Evolutionary conservation across 305 asterid species (phyloP), one percentile per base, ranked within the genome.

Genomic region (Fraxinus paxiana): DNA sequence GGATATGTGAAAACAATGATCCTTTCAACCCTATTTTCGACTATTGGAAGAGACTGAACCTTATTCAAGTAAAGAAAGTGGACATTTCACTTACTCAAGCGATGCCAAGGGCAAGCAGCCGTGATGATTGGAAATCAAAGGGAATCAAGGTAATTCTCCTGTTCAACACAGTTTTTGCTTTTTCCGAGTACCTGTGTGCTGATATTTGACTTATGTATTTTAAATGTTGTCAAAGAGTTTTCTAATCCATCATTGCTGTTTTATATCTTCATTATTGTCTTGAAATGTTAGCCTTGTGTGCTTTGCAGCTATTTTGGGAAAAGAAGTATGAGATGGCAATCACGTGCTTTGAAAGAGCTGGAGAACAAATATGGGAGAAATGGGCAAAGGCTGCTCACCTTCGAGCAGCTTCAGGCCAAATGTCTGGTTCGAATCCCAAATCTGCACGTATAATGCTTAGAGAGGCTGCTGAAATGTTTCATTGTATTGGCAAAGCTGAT

Each of bases 61-160:
- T 90, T 37, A 94, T 93, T 71, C 95, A 90, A 87, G 87, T 81
- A 51, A 84, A 84, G 48, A 86, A 88, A 76, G 82, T 93, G 0
- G 91, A 92, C 30, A 90, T 89, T 78, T 92, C 95, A 28, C 83
- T 92, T 63, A 92, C 90, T 1, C 84, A 84, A 46, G 94, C 90
- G 18, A 90, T 92, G 97, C 91, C 75, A 74, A 87, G 90, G 83
- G 92, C 92, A 15, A 92, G 97, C 91, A 90, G 87, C 73, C 90
- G 89, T 0, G 91, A 89, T 69, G 95, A 92, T 90, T 93, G 97
- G 97, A 91, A 82, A 86, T 65, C 89, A 12, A 88, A 86, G 70
- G 97, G 95, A 69, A 83, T 88, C 22, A 92, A 92, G 95, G 97
- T 93, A 82, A 17, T 43, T 2, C 35, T 81, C 7, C 46, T 22